phyloP scores from a whole-genome alignment of 164 flowering plant species.

The Echeveria elegans region DNA sequence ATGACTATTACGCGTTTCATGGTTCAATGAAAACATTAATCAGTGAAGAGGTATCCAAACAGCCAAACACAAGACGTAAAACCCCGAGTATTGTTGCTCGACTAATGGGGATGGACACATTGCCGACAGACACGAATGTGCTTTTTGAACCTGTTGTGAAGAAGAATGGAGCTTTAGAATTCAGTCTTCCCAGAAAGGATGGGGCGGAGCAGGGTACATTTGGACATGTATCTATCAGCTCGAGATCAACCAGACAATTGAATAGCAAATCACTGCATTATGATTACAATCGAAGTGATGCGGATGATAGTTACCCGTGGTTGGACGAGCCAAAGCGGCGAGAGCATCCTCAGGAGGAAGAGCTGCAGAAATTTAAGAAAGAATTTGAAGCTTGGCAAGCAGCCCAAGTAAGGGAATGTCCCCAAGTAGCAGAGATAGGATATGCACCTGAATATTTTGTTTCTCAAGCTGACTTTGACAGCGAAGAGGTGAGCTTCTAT shows the following conservation, averaged over 20 bases:
- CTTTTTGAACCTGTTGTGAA: conserved; percentile 23
- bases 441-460: conserved; percentile 29
- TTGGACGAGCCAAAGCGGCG: conserved; percentile 42
- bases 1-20: conserved; percentile 30
- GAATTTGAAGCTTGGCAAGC: conserved; percentile 97
- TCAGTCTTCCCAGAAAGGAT: conserved; percentile 24
- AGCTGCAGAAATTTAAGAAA: conserved; percentile 87
- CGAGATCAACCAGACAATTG: conserved; percentile 24
- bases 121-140: conserved; percentile 44
- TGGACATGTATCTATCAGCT: conserved; percentile 21
- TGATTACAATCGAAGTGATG: conserved; percentile 14
- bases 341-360: conserved; percentile 95
- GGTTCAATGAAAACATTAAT: conserved; percentile 71
- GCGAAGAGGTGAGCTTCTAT: conserved; percentile 36
- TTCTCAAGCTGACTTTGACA: conserved; percentile 47
- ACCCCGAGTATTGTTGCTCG: conserved; percentile 81
- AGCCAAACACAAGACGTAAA: conserved; percentile 33
- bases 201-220: conserved; percentile 18
- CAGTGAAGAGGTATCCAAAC: conserved; percentile 52
- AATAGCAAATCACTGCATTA: conserved; percentile 17
- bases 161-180: conserved; percentile 18
- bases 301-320: conserved; percentile 18
- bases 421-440: conserved; percentile 39
- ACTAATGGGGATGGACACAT: conserved; percentile 78
- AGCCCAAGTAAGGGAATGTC: conserved; percentile 56